Evolutionary conservation across 305 asterid species (phyloP), one percentile per base, ranked within the genome.

Genomic region (Fraxinus floribunda): DNA sequence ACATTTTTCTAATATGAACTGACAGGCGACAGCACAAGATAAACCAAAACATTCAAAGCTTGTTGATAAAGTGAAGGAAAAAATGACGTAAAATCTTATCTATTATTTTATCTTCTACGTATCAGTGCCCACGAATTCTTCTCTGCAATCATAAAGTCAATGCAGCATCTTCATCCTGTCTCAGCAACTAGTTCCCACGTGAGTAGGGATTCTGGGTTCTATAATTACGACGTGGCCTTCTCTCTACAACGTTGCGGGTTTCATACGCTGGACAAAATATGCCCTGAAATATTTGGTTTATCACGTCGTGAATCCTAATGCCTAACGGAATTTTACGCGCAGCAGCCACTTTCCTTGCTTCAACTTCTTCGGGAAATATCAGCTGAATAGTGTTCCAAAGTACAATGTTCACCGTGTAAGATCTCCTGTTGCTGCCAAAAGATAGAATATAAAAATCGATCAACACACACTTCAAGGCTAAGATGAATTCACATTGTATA

Each of bases 301-400:
- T 24, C 81, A 36, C 20, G 55, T 60, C 82, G 22, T 3, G 30
- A 62, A 62, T 2, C 13, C 4, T 88, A 24, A 75, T 78, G 86
- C 81, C 83, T 41, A 83, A 80, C 4, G 87, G 87, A 83, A 79
- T 88, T 74, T 30, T 82, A 36, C 16, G 24, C 30, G 86, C 64
- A 36, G 81, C 76, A 3, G 89, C 86, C 4, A 77, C 84, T 83
- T 91, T 95, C 81, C 97, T 90, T 66, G 92, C 89, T 88, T 93
- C 94, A 22, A 95, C 91, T 80, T 94, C 98, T 84, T 88, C 83
- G 16, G 99, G 99, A 87, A 95, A 95, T 36, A 95, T 82, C 44
- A 93, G 89, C 87, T 95, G 98, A 57, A 95, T 93, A 24, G 99
- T 94, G 89, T 93, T 95, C 99, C 98, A 94, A 8, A 94, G 94